phyloP scores from a whole-genome alignment of 805 yeast species.

The Dipodascus albidus region DNA sequence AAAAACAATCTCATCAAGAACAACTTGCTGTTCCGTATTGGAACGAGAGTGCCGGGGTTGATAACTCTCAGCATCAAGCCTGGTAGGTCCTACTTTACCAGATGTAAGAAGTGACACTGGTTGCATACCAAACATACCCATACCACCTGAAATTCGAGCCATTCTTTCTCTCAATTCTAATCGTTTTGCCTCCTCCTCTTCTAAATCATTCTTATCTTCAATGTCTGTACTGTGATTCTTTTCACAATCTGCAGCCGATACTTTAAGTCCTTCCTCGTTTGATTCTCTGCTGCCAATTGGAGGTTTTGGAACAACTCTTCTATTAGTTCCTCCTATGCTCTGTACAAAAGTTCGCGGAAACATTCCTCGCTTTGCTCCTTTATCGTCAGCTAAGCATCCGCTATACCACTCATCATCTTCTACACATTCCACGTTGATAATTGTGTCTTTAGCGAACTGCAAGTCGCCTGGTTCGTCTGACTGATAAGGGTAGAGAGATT shows the following conservation, averaged over 20 bases:
- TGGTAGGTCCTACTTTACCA: constrained; percentile 1
- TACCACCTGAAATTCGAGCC: constrained; percentile 88
- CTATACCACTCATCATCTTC: constrained; percentile 91
- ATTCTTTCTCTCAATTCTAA: constrained; percentile 77
- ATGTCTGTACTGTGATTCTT: constrained; percentile 22
- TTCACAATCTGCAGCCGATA: constrained; percentile 12
- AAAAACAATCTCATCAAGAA: neutral
- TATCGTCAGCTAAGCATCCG: constrained; percentile 44
- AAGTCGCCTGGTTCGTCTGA: constrained; percentile 79
- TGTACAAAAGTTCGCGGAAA: constrained; percentile 82
- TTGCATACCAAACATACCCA: constrained; percentile 33
- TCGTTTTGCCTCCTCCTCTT: constrained; percentile 46
- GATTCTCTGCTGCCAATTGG: neutral
- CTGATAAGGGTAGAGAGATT: constrained; percentile 55
- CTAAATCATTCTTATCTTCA: constrained; percentile 27
- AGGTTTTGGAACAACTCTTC: constrained; percentile 6
- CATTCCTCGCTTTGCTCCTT: constrained; percentile 49
- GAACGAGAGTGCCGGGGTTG: neutral
- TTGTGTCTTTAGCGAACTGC: constrained; percentile 52
- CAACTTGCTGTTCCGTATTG: neutral
- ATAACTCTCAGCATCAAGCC: neutral
- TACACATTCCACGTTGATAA: constrained; percentile 60
- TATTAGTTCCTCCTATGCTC: constrained; percentile 6
- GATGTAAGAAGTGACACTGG: constrained; percentile 11
- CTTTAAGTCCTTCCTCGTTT: neutral